These are phyloP conservation scores for Lactifluus hygrophoroides DNA, from an alignment of 768 basidiomycete genomes.

Conservation along the genomic window DNA sequence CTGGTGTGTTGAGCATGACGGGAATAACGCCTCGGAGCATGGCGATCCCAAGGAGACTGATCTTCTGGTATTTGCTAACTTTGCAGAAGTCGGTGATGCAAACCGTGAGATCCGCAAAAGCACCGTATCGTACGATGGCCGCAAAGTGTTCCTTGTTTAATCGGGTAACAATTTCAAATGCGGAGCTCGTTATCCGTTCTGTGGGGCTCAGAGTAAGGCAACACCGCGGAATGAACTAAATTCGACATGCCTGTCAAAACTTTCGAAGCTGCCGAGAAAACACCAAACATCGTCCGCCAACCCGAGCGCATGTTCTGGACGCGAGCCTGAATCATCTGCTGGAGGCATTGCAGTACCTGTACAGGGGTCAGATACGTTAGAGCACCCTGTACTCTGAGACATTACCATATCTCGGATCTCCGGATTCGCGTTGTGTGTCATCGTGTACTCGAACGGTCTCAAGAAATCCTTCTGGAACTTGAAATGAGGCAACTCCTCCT, in stretches of 20 bases:
- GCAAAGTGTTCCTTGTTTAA: constrained; percentile 86
- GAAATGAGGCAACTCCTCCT: constrained; percentile 96
- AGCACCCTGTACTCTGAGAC: background rate
- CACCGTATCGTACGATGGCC: constrained; percentile 86
- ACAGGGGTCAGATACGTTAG: background rate
- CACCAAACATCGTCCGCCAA: constrained; percentile 99
- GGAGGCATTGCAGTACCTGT: constrained; percentile 92
- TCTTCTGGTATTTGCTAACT: constrained; percentile 98
- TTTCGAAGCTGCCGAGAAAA: constrained; percentile 93
- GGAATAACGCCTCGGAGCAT: constrained; percentile 93
- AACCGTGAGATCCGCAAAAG: constrained; percentile 92
- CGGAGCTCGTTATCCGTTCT: constrained; percentile 89
- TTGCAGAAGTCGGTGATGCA: constrained; percentile 99
- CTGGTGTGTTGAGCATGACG: constrained; percentile 79
- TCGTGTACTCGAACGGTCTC: constrained; percentile 96
- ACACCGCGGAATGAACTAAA: background rate
- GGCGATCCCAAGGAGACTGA: constrained; percentile 90
- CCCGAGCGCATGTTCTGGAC: constrained; percentile 95
- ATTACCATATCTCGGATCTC: constrained; percentile 93
- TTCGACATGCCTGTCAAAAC: constrained; percentile 64
- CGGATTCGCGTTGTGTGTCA: constrained; percentile 92
- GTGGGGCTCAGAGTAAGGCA: constrained; percentile 4
- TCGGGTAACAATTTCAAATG: constrained; percentile 91
- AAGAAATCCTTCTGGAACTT: constrained; percentile 99
- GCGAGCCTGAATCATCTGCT: constrained; percentile 97